Evolutionary conservation across 1,139 yeast genomes (phyloP).

Genomic region (Zygoascus sp.): DNA sequence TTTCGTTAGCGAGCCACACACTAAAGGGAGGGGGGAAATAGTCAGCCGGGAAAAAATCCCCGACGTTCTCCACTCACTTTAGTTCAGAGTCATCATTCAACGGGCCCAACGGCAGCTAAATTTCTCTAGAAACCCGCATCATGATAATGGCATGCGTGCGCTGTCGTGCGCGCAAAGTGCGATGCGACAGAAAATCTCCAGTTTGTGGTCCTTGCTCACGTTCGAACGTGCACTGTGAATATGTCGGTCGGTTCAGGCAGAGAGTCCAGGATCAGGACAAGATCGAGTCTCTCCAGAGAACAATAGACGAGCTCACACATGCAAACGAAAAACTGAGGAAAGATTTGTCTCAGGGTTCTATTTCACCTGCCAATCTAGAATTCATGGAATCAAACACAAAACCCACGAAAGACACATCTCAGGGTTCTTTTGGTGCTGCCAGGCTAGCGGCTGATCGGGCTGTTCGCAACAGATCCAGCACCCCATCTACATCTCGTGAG

Average conservation of each 20-base stretch:
- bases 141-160: conserved; percentile 6
- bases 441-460: no score
- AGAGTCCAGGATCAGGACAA: background rate
- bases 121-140: background rate
- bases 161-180: conserved; percentile 9
- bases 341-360: no score
- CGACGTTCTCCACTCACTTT: background rate
- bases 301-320: background rate
- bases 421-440: no score
- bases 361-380: no score
- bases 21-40: no score
- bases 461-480: background rate
- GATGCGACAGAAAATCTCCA: conserved; percentile 9
- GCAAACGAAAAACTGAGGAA: background rate
- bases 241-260: conserved; percentile 1
- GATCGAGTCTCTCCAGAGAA: background rate
- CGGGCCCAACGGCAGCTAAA: background rate
- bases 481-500: background rate
- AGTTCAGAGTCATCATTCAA: background rate
- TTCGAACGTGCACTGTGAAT: conserved; percentile 1
- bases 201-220: conserved; percentile 3
- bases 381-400: no score
- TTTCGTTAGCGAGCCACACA: no score
- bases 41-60: background rate
- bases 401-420: no score